Percentiles rank a stretch among this genome's conserved stretches.
Evolutionary conservation across 345 rosid genomes (phyloP).

Genomic region (Brassica cretica): DNA sequence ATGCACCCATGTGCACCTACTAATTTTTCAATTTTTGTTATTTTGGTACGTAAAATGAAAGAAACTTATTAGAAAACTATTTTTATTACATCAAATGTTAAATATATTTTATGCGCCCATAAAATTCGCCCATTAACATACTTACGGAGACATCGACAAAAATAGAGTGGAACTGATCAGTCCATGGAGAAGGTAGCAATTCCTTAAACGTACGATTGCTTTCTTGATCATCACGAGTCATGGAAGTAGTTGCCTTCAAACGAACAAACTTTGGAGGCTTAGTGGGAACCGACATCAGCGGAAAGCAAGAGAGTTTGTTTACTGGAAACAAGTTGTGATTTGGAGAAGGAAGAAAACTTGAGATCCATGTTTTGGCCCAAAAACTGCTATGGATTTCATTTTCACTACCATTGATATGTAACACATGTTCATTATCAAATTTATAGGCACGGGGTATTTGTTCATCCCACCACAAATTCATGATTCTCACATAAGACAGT

Average conservation of each 20-base stretch:
- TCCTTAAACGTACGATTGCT: background rate
- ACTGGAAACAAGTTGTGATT: background rate
- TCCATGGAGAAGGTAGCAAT: background rate
- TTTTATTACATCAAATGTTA: too few relatives aligned
- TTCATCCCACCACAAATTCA: background rate
- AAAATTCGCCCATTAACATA: too few relatives aligned
- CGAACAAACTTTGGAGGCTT: background rate
- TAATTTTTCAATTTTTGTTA: too few relatives aligned
- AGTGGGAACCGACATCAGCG: background rate
- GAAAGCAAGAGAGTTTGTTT: background rate
- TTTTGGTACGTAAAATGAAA: too few relatives aligned
- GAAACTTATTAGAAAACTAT: too few relatives aligned
- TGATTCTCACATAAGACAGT: background rate
- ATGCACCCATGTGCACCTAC: too few relatives aligned
- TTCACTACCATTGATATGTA: background rate
- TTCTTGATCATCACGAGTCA: background rate
- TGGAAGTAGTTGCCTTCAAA: background rate
- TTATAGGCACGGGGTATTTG: background rate
- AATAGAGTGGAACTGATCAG: background rate
- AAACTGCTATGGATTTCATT: background rate
- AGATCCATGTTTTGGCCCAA: background rate
- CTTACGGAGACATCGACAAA: background rate
- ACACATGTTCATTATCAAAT: background rate
- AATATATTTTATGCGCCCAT: too few relatives aligned
- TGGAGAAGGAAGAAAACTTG: background rate